phyloP scores from a whole-genome alignment of 495 filamentous ascomycete genomes.

The Hypoxylon trugodes region DNA sequence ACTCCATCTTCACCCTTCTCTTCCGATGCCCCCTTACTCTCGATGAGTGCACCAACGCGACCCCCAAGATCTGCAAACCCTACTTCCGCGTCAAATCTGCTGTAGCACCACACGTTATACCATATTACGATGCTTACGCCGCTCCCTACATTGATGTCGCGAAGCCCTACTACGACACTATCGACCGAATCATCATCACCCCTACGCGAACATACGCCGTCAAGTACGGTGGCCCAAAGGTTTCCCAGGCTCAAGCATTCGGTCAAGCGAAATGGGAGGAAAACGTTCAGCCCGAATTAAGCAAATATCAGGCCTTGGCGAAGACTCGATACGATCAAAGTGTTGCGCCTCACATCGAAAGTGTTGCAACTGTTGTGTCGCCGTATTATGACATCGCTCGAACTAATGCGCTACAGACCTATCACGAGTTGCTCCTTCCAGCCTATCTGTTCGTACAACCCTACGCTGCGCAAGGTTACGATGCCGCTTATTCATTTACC shows the following conservation, averaged over 20 bases:
- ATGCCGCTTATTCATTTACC: conserved; percentile 69
- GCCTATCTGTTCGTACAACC: conserved; percentile 76
- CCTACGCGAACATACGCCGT: conserved; percentile 72
- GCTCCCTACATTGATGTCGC: conserved; percentile 82
- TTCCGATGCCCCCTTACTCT: conserved; percentile 82
- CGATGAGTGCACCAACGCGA: conserved; percentile 70
- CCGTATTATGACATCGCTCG: conserved; percentile 78
- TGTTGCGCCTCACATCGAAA: conserved; percentile 77
- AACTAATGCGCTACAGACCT: conserved; percentile 68
- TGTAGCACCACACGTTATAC: conserved; percentile 76
- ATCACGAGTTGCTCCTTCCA: conserved; percentile 77
- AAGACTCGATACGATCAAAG: conserved; percentile 71
- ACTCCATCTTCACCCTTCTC: conserved; percentile 77
- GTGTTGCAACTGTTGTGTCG: conserved; percentile 59
- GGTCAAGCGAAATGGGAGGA: conserved; percentile 78
- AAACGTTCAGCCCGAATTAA: conserved; percentile 75
- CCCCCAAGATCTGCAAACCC: conserved; percentile 83
- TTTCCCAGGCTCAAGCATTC: conserved; percentile 70
- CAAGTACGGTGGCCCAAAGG: conserved; percentile 79
- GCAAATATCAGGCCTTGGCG: conserved; percentile 65
- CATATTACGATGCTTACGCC: conserved; percentile 87
- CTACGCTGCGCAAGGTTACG: conserved; percentile 75
- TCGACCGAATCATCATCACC: conserved; percentile 72
- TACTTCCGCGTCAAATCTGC: conserved; percentile 76
- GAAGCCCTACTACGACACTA: conserved; percentile 73